A percentile compares a stretch with the other conserved stretches of the same genome.
Evolutionary conservation across 805 yeast genomes (phyloP).

Genomic region (Cyberlindnera euphorbiiphila): DNA sequence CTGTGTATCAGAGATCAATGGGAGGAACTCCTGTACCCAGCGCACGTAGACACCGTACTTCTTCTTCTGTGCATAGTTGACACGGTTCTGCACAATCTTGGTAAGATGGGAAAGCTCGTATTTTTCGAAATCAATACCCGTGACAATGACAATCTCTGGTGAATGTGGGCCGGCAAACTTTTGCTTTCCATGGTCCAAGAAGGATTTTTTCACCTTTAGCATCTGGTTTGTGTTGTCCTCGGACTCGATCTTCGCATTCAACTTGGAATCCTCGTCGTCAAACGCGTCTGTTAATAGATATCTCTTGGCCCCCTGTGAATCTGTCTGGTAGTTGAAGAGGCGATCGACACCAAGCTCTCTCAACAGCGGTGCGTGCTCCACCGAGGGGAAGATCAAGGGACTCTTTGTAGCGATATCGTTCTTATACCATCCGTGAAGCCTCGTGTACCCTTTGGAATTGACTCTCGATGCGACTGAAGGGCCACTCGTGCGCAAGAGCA

Average conservation of each 20-base stretch:
- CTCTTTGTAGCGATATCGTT: constrained; percentile 47
- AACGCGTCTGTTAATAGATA: constrained; percentile 34
- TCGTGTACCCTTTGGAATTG: constrained; percentile 23
- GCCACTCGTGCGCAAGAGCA: constrained; percentile 9
- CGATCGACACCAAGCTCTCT: constrained; percentile 52
- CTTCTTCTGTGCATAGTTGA: constrained; percentile 80
- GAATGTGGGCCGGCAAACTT: constrained; percentile 37
- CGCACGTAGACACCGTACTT: constrained; percentile 81
- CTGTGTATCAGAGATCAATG: constrained; percentile 42
- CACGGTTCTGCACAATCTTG: constrained; percentile 76
- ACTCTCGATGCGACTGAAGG: constrained; percentile 3
- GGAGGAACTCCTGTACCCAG: constrained; percentile 80
- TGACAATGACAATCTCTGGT: constrained; percentile 73
- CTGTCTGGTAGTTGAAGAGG: constrained; percentile 46
- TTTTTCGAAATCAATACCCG: constrained; percentile 72
- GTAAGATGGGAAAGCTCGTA: constrained; percentile 57
- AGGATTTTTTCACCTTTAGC: constrained; percentile 47
- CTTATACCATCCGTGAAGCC: constrained; percentile 41
- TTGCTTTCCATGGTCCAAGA: constrained; percentile 62
- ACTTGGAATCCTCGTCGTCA: constrained; percentile 35
- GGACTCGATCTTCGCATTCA: constrained; percentile 35
- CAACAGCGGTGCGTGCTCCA: constrained; percentile 62
- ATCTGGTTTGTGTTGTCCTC: constrained; percentile 32
- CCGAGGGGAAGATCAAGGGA: constrained; percentile 64
- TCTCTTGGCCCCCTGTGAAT: constrained; percentile 39